Evolutionary conservation across 441 rosid species (phyloP).

Genomic region (Sinapis alba): DNA sequence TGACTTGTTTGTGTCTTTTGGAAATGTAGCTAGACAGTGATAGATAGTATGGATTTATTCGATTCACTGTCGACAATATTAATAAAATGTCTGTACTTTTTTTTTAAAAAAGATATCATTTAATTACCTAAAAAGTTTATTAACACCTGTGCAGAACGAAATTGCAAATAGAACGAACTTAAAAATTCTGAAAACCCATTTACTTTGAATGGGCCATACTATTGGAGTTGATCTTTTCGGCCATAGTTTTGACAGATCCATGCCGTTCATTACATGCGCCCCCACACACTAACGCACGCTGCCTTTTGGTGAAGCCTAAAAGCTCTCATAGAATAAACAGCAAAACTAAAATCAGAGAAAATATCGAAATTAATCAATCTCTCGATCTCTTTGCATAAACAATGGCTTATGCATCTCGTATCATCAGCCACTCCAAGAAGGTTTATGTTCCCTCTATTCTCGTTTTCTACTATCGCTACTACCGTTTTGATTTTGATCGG

Average conservation of each 20-base stretch:
- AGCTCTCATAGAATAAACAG: conserved; percentile 9
- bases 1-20: too few species aligned
- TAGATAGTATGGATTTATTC: too few species aligned
- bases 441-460: conserved; percentile 39
- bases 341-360: background rate
- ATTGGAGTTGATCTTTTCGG: background rate
- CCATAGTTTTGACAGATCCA: conserved; percentile 7
- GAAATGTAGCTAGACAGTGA: too few species aligned
- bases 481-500: background rate
- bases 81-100: too few species aligned
- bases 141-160: too few species aligned
- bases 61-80: too few species aligned
- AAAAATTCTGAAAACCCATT: background rate
- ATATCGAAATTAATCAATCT: background rate
- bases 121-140: too few species aligned
- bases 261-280: conserved; percentile 15
- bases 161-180: background rate
- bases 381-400: conserved; percentile 27
- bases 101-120: too few species aligned
- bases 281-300: background rate
- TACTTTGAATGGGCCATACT: background rate
- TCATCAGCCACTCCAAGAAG: conserved; percentile 69
- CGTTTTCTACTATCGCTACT: background rate
- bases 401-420: conserved; percentile 66
- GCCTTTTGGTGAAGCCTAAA: conserved; percentile 34